These are phyloP conservation scores for Oldenlandia corymbosa DNA, from an alignment of 257 asterid genomes.

Conservation along the genomic window DNA sequence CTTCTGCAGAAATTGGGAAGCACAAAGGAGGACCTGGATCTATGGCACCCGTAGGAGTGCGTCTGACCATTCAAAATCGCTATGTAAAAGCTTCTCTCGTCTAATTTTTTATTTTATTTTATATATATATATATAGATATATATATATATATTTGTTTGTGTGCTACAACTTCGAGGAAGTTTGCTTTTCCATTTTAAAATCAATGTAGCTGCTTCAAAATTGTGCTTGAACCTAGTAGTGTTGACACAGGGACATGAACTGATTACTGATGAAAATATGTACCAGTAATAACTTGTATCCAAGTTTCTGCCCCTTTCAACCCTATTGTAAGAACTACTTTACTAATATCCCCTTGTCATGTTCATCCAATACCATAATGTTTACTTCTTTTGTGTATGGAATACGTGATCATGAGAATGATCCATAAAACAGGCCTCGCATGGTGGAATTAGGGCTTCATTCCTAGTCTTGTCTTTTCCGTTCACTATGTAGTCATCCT, in stretches of 20 bases:
- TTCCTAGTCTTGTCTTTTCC: too few relatives aligned
- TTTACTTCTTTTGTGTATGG: background rate
- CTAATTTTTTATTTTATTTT: background rate
- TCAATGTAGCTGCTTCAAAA: background rate
- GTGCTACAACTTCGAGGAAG: background rate
- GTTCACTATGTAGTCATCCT: too few relatives aligned
- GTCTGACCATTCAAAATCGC: constrained; percentile 46
- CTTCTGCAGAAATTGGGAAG: constrained; percentile 27
- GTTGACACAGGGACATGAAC: background rate
- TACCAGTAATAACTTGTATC: background rate
- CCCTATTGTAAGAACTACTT: background rate
- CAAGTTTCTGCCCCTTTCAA: background rate
- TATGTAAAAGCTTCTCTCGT: constrained; percentile 32
- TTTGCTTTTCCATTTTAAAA: background rate
- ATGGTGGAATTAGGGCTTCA: too few relatives aligned
- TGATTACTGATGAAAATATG: background rate
- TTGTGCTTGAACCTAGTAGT: background rate
- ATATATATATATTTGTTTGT: too few relatives aligned
- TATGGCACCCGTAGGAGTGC: constrained; percentile 40
- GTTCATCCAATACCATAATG: background rate
- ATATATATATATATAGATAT: too few relatives aligned
- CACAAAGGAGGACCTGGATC: constrained; percentile 28
- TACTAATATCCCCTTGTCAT: background rate
- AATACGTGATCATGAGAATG: too few relatives aligned
- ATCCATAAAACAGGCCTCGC: too few relatives aligned